Evolutionary conservation across 306 rosid species (phyloP).

Genomic region (Dalbergia cultrata): DNA sequence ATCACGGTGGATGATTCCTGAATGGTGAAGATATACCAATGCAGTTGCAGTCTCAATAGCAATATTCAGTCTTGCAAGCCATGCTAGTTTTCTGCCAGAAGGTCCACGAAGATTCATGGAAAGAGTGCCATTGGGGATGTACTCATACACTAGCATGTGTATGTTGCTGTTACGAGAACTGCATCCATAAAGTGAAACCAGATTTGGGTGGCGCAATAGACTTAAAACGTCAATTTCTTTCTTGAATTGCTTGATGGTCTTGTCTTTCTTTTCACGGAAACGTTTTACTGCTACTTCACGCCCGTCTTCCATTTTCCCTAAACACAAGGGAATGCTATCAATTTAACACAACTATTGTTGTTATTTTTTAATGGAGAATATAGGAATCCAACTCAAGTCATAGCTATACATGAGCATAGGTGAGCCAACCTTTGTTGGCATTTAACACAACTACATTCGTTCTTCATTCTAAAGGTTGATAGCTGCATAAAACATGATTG

Average conservation of each 20-base stretch:
- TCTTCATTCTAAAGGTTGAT: too few species aligned
- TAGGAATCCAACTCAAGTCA: too few species aligned
- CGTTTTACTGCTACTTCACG: slow-evolving; percentile 69
- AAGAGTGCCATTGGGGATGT: slow-evolving; percentile 66
- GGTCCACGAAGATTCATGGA: slow-evolving; percentile 61
- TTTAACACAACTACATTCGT: too few species aligned
- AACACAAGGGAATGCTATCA: not conserved
- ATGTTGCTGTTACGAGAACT: slow-evolving; percentile 54
- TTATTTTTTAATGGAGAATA: too few species aligned
- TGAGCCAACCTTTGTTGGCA: too few species aligned
- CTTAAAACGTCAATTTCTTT: slow-evolving; percentile 63
- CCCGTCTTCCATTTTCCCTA: slow-evolving; percentile 70
- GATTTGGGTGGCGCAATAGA: slow-evolving; percentile 58
- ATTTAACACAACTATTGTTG: not conserved
- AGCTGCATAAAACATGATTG: too few species aligned
- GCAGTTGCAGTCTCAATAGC: slow-evolving; percentile 71
- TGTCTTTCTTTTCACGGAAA: slow-evolving; percentile 55
- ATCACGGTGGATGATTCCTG: slow-evolving; percentile 74
- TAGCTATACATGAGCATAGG: too few species aligned
- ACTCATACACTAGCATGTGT: slow-evolving; percentile 71
- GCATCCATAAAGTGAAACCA: slow-evolving; percentile 68
- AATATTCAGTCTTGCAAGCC: slow-evolving; percentile 64
- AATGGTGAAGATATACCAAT: slow-evolving; percentile 67
- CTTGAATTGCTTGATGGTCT: slow-evolving; percentile 67
- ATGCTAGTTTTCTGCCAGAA: slow-evolving; percentile 33